Evolutionary conservation across 176 grass and related monocot genomes (phyloP).

Genomic region (Aegilops bicornis): DNA sequence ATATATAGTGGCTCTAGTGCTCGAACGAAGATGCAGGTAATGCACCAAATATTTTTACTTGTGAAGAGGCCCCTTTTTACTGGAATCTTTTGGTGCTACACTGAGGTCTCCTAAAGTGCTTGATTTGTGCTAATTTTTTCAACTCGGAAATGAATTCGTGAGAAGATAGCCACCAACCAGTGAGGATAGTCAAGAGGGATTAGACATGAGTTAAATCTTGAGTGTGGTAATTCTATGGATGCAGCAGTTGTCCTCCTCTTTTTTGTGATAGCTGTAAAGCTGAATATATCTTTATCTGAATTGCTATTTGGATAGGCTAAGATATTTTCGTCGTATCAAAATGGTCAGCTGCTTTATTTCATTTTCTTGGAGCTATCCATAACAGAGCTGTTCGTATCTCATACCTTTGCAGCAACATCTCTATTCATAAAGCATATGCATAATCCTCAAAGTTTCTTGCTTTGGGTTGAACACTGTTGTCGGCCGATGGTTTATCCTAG

Average conservation of each 20-base stretch:
- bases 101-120: neutral
- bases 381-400: neutral
- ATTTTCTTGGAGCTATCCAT: neutral
- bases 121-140: neutral
- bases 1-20: neutral
- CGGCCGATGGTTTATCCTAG: neutral
- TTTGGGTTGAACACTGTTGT: neutral
- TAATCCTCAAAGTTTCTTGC: neutral
- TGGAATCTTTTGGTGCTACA: neutral
- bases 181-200: neutral
- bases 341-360: too few species aligned
- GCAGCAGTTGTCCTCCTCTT: neutral
- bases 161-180: neutral
- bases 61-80: neutral
- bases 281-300: neutral
- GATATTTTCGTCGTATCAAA: neutral
- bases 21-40: neutral
- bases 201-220: neutral
- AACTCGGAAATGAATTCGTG: neutral
- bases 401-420: too few species aligned
- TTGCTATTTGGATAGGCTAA: neutral
- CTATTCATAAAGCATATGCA: too few species aligned
- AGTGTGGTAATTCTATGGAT: neutral
- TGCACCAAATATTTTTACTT: neutral
- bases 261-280: neutral